Conservation (phyloP, 331 rosid species). For the Phaseolus coccineus region DNA sequence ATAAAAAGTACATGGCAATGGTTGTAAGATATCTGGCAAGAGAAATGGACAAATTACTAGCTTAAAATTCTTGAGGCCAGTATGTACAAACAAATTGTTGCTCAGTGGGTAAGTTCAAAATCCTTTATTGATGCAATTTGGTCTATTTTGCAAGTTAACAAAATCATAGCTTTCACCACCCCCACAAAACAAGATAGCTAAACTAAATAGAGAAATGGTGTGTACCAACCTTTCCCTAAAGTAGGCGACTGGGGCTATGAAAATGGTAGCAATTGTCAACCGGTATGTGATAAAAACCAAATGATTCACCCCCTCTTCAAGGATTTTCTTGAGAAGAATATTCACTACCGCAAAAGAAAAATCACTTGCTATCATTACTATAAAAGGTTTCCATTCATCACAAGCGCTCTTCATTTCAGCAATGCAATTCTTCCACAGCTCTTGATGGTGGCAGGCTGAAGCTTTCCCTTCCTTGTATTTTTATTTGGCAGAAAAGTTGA, state of each 20-base stretch:
- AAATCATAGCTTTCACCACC: background rate
- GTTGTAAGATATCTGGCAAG: background rate
- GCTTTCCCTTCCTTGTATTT: conserved; percentile 44
- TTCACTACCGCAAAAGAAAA: conserved; percentile 71
- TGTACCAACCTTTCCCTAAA: conserved; percentile 68
- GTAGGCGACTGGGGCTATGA: conserved; percentile 78
- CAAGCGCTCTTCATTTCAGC: conserved; percentile 47
- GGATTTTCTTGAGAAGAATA: conserved; percentile 85
- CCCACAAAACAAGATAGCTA: background rate
- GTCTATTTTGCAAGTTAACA: conserved; percentile 5
- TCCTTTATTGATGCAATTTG: conserved; percentile 17
- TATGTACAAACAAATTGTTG: background rate
- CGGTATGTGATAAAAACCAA: conserved; percentile 90
- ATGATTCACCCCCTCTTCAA: conserved; percentile 83
- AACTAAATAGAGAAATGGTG: conserved; percentile 20
- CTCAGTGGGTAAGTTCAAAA: conserved; percentile 12
- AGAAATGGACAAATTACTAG: background rate
- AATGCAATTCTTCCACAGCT: conserved; percentile 36
- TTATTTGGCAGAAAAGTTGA: conserved; percentile 30
- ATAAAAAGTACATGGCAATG: too few species aligned
- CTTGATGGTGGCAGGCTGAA: conserved; percentile 30
- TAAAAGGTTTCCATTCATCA: conserved; percentile 82
- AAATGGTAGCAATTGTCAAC: conserved; percentile 69
- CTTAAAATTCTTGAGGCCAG: conserved; percentile 17
- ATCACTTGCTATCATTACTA: conserved; percentile 76